These are phyloP conservation scores for Alternaria triticina DNA, from an alignment of 2,329 filamentous ascomycete genomes.

Conservation along the genomic window DNA sequence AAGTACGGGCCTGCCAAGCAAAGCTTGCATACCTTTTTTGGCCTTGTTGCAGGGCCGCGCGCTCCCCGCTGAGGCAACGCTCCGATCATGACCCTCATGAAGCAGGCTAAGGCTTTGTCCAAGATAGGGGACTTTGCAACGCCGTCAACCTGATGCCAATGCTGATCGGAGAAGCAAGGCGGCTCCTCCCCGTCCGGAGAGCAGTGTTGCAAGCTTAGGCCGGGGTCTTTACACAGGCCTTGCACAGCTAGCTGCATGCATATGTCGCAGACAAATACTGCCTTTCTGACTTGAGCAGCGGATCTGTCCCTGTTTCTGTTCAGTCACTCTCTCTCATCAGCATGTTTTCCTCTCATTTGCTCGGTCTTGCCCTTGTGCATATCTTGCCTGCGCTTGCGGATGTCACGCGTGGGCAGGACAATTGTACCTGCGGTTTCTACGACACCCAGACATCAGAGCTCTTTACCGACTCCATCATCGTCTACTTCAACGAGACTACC, in stretches of 20 bases:
- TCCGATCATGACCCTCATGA: conserved; percentile 14
- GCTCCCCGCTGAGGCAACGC: conserved; percentile 7
- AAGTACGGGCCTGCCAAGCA: conserved; percentile 9
- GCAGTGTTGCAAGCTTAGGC: conserved; percentile 1
- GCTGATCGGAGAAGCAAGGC: neutral
- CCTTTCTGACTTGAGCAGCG: conserved; percentile 1
- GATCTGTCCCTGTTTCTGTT: conserved; percentile 7
- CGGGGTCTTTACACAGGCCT: conserved; percentile 1
- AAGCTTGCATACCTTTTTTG: conserved; percentile 11
- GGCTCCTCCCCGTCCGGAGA: conserved; percentile 15
- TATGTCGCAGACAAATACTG: conserved; percentile 6
- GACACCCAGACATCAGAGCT: conserved; percentile 48
- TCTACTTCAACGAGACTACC: conserved; percentile 59
- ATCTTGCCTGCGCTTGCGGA: conserved; percentile 23
- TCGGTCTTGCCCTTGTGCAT: conserved; percentile 22
- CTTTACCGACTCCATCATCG: conserved; percentile 57
- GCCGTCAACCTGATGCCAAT: neutral
- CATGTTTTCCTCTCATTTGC: conserved; percentile 15
- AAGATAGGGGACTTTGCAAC: conserved; percentile 10
- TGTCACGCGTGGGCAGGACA: conserved; percentile 22
- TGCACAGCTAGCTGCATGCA: conserved; percentile 1
- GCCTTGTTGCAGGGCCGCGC: conserved; percentile 5
- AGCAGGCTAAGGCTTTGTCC: neutral
- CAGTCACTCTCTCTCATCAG: conserved; percentile 17
- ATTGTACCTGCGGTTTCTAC: conserved; percentile 57